Conservation (phyloP, 176 grass and related monocot species). For the Phragmites australis region DNA sequence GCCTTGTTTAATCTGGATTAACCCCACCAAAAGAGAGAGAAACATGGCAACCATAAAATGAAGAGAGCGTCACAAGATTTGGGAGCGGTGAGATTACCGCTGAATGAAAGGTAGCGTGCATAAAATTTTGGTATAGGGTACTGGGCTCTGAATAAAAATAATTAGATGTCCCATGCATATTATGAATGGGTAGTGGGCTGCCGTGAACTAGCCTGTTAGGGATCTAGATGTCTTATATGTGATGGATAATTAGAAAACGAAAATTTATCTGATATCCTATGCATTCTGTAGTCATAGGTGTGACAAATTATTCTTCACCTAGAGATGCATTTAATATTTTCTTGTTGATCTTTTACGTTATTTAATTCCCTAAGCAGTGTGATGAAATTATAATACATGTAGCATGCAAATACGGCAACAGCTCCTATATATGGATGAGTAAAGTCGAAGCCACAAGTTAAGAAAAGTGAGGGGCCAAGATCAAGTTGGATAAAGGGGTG, state of each 20-base stretch:
- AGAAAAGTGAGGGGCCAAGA: conserved; percentile 41
- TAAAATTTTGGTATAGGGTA: too few species aligned
- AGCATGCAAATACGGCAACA: neutral
- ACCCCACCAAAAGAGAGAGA: neutral
- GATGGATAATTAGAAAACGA: too few species aligned
- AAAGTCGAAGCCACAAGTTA: conserved; percentile 28
- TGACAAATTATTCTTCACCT: conserved; percentile 36
- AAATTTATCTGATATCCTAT: too few species aligned
- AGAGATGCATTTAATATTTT: conserved; percentile 1
- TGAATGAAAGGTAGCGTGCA: conserved; percentile 13
- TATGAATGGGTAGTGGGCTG: too few species aligned
- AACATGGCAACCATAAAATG: neutral
- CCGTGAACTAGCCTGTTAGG: too few species aligned
- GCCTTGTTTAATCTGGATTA: neutral
- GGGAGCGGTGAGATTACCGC: neutral
- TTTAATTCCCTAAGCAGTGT: neutral
- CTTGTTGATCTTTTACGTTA: neutral
- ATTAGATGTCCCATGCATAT: too few species aligned
- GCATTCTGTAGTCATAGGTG: conserved; percentile 4
- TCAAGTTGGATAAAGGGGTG: conserved; percentile 57
- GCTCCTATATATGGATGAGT: conserved; percentile 9
- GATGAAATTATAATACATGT: neutral
- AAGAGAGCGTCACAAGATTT: neutral
- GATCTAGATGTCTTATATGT: too few species aligned
- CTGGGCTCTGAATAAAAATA: too few species aligned